Percentiles rank a stretch among this genome's conserved stretches.
These are phyloP conservation scores for Saccharomycopsis vini DNA, from an alignment of 805 yeast species.

Conservation along the genomic window DNA sequence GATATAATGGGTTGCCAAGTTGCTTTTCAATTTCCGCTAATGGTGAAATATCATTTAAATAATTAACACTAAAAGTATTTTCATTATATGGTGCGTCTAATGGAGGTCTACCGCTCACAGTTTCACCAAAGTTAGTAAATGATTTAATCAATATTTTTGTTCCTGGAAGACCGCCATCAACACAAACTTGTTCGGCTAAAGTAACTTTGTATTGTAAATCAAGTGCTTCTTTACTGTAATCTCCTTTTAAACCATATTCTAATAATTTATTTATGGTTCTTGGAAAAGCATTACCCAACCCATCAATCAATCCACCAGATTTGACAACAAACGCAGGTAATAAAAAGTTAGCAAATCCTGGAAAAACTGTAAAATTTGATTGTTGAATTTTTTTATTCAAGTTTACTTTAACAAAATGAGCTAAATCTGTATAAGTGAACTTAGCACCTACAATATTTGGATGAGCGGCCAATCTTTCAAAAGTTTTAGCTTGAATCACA, in stretches of 20 bases:
- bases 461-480: slow-evolving; percentile 25
- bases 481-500: slow-evolving; percentile 23
- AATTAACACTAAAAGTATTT: slow-evolving; percentile 16
- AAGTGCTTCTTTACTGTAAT: slow-evolving; percentile 33
- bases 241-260: slow-evolving; percentile 28
- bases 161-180: slow-evolving; percentile 28
- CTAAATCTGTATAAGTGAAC: slow-evolving; percentile 42
- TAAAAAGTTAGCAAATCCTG: slow-evolving; percentile 46
- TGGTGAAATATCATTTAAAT: slow-evolving; percentile 19
- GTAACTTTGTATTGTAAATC: slow-evolving; percentile 35
- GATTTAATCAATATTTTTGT: slow-evolving; percentile 24
- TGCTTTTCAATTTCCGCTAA: slow-evolving; percentile 20
- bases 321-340: slow-evolving; percentile 39
- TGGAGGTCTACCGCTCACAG: slow-evolving; percentile 28
- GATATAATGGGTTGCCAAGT: too few relatives aligned
- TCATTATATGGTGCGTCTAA: slow-evolving; percentile 18
- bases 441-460: slow-evolving; percentile 32
- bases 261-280: slow-evolving; percentile 34
- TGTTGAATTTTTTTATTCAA: slow-evolving; percentile 34
- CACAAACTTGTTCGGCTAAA: slow-evolving; percentile 29
- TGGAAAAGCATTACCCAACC: slow-evolving; percentile 43
- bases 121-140: slow-evolving; percentile 23
- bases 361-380: slow-evolving; percentile 34
- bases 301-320: slow-evolving; percentile 42
- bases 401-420: slow-evolving; percentile 38